Conservation (phyloP, 495 filamentous ascomycete genomes). For the Tetracladium marchalianum region DNA sequence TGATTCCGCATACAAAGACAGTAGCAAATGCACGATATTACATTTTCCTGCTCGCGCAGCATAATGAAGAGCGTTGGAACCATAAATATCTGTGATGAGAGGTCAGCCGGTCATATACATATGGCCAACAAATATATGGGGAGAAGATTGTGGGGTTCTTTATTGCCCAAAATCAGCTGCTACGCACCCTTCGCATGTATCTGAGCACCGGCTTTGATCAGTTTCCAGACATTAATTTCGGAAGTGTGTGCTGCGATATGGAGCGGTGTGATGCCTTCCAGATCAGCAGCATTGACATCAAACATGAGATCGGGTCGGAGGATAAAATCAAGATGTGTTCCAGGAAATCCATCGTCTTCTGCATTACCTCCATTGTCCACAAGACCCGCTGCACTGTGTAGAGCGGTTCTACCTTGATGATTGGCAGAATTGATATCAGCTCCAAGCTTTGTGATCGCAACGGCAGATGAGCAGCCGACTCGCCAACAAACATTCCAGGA, state of each 20-base stretch:
- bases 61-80: neutral
- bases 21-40: conserved; percentile 24
- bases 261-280: conserved; percentile 7
- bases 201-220: conserved; percentile 24
- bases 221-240: conserved; percentile 16
- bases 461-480: neutral
- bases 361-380: neutral
- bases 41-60: conserved; percentile 13
- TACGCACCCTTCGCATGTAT: neutral
- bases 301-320: conserved; percentile 1
- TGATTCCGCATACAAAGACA: conserved; percentile 11
- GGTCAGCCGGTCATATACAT: too few species aligned
- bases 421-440: conserved; percentile 5
- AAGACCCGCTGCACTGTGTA: conserved; percentile 13
- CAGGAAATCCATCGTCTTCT: neutral
- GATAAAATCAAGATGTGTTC: neutral
- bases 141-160: too few species aligned
- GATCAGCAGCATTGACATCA: conserved; percentile 9
- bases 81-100: neutral
- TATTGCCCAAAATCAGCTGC: too few species aligned
- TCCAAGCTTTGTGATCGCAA: neutral
- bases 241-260: conserved; percentile 25
- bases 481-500: neutral
- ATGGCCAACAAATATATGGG: too few species aligned
- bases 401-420: conserved; percentile 15